Evolutionary conservation across 2,329 filamentous ascomycete genomes (phyloP), one percentile per base, ranked within the genome.

Genomic region (Claviceps africana): DNA sequence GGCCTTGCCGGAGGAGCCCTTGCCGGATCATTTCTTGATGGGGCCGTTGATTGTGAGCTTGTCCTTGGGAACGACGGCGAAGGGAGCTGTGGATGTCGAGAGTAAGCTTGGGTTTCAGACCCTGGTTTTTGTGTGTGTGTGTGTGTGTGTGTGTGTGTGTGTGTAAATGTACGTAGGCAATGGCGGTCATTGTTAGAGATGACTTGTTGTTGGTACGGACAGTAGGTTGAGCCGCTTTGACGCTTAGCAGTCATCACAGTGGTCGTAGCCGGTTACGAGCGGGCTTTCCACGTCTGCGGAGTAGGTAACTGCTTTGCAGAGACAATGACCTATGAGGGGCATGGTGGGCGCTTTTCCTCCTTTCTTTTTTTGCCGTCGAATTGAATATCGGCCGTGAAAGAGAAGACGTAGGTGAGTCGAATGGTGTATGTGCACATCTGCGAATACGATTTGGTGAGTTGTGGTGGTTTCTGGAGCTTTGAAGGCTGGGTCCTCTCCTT

Each of bases 241-340:
- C 82, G 80, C 69, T 85, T 85, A 82, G 74, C 82, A 85, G 68
- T 85, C 82, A 62, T 85, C 82, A 61, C 82, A 85, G 72, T 85
- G 82, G 64, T 85, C 83, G 65, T 85, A 85, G 57, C 76, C 82
- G 50, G 77, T 78, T 65, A 77, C 44, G 51, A 77, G 61, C 51
- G 75, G 75, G 48, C 66, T 69, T 28, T 77, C 75, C 54, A 75
- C 66, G 64, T 76, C 73, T 49, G 67, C 71, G 63, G 75, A 75
- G 75, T 88, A 89, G 63, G 82, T 85, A 68, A 85, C 78, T 61
- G 78, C 76, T 65, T 81, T 81, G 76, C 82, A 85, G 57, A 85
- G 80, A 65, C 82, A 85, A 75, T 85, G 81, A 67, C 82, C 82
- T 51, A 75, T 74, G 64, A 85, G 73, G 77, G 75, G 71, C 82